These are phyloP conservation scores for Chalciporus piperatus DNA, from an alignment of 768 basidiomycete genomes.

Conservation along the genomic window DNA sequence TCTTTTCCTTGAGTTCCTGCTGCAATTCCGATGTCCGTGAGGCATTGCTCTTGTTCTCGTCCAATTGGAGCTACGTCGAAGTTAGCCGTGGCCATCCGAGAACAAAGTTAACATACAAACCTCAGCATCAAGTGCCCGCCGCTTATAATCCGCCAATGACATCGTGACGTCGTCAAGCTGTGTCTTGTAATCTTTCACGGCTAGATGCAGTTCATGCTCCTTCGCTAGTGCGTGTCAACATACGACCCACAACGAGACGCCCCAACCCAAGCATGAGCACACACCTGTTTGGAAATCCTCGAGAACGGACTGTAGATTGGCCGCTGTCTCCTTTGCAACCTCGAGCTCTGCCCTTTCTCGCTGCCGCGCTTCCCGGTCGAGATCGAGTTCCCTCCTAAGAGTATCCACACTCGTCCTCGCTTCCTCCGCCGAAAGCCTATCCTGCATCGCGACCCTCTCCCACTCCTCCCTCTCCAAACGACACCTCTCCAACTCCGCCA, in stretches of 20 bases:
- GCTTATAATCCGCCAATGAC: conserved; percentile 87
- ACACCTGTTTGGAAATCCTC: conserved; percentile 92
- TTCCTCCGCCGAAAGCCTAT: conserved; percentile 72
- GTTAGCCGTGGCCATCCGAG: conserved; percentile 1
- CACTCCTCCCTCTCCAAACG: conserved; percentile 79
- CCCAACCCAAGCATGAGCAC: conserved; percentile 23
- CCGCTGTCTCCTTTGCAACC: conserved; percentile 67
- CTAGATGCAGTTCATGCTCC: conserved; percentile 84
- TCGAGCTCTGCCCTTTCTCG: conserved; percentile 57
- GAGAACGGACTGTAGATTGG: conserved; percentile 87
- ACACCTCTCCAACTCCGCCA: conserved; percentile 85
- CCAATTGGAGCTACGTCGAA: conserved; percentile 58
- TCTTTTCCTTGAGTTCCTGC: conserved; percentile 94
- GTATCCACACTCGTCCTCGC: conserved; percentile 53
- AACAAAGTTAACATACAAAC: conserved; percentile 37
- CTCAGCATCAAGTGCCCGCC: conserved; percentile 85
- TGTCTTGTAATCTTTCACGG: conserved; percentile 76
- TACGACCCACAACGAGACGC: background rate
- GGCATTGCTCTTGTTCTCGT: conserved; percentile 67
- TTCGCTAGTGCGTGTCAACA: conserved; percentile 53
- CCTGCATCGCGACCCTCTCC: conserved; percentile 59
- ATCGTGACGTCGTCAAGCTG: conserved; percentile 69
- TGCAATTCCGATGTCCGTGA: conserved; percentile 71
- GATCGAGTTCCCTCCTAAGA: conserved; percentile 62
- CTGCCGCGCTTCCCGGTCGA: conserved; percentile 58